Evolutionary conservation across 2,329 filamentous ascomycete species (phyloP).

Genomic region (Pseudocercospora crystallina): DNA sequence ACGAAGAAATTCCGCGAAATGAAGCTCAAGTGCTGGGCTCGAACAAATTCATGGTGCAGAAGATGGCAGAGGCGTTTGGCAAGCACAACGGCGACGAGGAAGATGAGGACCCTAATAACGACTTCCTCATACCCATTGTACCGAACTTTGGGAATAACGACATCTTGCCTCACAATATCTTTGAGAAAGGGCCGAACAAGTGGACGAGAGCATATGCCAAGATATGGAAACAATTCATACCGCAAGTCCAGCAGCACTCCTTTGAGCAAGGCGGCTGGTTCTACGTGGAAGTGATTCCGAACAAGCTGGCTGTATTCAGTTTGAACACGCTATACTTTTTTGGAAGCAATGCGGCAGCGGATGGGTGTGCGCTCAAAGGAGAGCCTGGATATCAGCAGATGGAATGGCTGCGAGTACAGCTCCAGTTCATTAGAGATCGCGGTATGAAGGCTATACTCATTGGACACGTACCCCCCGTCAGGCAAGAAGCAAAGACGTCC

Average conservation of each 20-base stretch:
- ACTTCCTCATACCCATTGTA: constrained; percentile 74
- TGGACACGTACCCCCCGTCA: constrained; percentile 88
- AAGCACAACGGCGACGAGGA: constrained; percentile 51
- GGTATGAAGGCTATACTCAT: constrained; percentile 93
- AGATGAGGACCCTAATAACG: constrained; percentile 51
- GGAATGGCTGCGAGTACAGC: constrained; percentile 90
- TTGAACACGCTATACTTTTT: constrained; percentile 92
- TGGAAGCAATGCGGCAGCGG: constrained; percentile 85
- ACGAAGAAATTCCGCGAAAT: constrained; percentile 66
- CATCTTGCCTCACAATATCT: constrained; percentile 93
- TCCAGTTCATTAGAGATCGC: constrained; percentile 76
- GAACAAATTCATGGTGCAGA: constrained; percentile 73
- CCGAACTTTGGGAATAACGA: constrained; percentile 97
- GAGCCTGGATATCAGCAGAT: constrained; percentile 93
- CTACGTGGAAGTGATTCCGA: constrained; percentile 84
- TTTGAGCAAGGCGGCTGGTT: constrained; percentile 96
- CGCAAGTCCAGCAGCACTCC: constrained; percentile 84
- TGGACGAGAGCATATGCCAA: constrained; percentile 77
- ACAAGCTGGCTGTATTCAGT: constrained; percentile 83
- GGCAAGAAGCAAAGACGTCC: constrained; percentile 77
- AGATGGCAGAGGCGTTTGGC: constrained; percentile 73
- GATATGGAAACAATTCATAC: constrained; percentile 85
- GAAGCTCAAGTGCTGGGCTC: constrained; percentile 72
- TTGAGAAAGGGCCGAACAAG: constrained; percentile 78
- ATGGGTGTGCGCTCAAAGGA: constrained; percentile 75